A percentile compares a stretch with the other conserved stretches of the same genome.
Conservation (phyloP, 192 early-diverging fungal species). For the Ambispora gerdemannii region DNA sequence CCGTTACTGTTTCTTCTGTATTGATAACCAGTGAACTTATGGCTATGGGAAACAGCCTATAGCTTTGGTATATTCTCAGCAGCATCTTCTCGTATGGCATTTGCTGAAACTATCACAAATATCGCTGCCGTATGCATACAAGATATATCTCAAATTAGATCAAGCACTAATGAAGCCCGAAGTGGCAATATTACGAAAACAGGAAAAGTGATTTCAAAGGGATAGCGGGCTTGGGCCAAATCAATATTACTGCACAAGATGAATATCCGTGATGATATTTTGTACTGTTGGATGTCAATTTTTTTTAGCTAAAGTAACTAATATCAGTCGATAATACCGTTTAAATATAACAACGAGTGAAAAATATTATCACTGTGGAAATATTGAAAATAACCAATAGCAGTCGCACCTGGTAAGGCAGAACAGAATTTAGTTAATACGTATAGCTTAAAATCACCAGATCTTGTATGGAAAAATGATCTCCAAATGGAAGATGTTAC, state of each 20-base stretch:
- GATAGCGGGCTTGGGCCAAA: slow-evolving; percentile 95
- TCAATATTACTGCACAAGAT: slow-evolving; percentile 73
- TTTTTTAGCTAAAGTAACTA: too few relatives aligned
- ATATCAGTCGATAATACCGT: too few relatives aligned
- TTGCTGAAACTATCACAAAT: slow-evolving; percentile 92
- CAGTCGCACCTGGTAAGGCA: too few relatives aligned
- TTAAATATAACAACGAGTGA: too few relatives aligned
- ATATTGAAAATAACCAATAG: too few relatives aligned
- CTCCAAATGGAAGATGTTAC: too few relatives aligned
- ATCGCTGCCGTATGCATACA: slow-evolving; percentile 82
- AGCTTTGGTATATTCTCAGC: slow-evolving; percentile 78
- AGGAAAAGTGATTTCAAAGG: slow-evolving; percentile 90
- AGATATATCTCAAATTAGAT: slow-evolving; percentile 66
- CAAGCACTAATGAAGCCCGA: slow-evolving; percentile 89
- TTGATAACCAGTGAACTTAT: slow-evolving; percentile 87
- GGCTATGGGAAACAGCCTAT: slow-evolving; percentile 97
- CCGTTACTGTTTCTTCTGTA: slow-evolving; percentile 80
- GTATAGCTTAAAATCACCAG: too few relatives aligned
- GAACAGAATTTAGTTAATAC: too few relatives aligned
- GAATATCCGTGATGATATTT: too few relatives aligned
- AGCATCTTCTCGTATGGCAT: slow-evolving; percentile 94
- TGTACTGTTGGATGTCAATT: too few relatives aligned
- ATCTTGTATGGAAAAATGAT: too few relatives aligned
- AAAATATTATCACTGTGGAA: too few relatives aligned
- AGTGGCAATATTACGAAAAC: slow-evolving; percentile 95